These are phyloP conservation scores for Balansia obtecta DNA, from an alignment of 2,329 filamentous ascomycete species.

Conservation along the genomic window DNA sequence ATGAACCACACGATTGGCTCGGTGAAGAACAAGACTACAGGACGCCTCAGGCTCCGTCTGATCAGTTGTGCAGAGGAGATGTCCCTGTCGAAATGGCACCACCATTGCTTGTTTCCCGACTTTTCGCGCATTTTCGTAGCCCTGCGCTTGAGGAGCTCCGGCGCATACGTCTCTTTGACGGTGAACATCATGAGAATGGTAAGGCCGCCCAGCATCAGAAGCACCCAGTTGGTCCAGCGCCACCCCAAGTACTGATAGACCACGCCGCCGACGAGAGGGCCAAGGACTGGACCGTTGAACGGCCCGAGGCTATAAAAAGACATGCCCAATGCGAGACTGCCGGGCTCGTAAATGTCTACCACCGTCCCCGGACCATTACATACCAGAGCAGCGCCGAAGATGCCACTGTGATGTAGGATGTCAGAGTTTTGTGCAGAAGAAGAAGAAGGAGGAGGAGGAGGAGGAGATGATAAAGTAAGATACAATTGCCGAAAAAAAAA, in stretches of 20 bases:
- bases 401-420: slow-evolving; percentile 9
- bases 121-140: slow-evolving; percentile 52
- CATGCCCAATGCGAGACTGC: slow-evolving; percentile 68
- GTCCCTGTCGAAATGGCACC: slow-evolving; percentile 68
- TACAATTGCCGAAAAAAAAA: no score
- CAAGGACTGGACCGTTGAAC: slow-evolving; percentile 54
- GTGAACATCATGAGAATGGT: slow-evolving; percentile 45
- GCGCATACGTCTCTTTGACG: slow-evolving; percentile 66
- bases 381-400: slow-evolving; percentile 64
- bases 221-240: slow-evolving; percentile 79
- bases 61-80: slow-evolving; percentile 51
- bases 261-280: slow-evolving; percentile 57
- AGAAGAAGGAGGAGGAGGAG: no score
- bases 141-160: slow-evolving; percentile 54
- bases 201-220: slow-evolving; percentile 56
- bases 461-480: no score
- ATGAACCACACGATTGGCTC: slow-evolving; percentile 73
- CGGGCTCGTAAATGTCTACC: slow-evolving; percentile 66
- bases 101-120: slow-evolving; percentile 59
- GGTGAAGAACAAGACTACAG: slow-evolving; percentile 62
- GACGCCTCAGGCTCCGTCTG: slow-evolving; percentile 63
- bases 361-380: slow-evolving; percentile 73
- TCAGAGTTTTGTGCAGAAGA: not conserved
- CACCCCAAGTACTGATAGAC: slow-evolving; percentile 59
- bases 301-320: slow-evolving; percentile 62